Percentiles rank a stretch among this genome's conserved stretches.
These are phyloP conservation scores for Trametes gibbosa DNA, from an alignment of 768 basidiomycete genomes.

Conservation along the genomic window DNA sequence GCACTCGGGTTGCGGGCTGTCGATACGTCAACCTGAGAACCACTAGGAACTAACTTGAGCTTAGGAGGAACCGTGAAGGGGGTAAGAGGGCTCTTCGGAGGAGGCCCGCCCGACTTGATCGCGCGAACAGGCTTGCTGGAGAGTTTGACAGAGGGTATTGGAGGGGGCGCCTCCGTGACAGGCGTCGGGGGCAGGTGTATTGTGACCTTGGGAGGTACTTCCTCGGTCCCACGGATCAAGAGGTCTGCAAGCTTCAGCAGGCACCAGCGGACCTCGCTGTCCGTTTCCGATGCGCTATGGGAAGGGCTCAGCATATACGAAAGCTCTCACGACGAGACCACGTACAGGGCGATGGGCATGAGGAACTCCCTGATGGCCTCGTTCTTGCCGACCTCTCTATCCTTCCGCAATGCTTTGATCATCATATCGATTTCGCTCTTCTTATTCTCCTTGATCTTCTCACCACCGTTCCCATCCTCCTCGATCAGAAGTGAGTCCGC, in stretches of 20 bases:
- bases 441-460: conserved; percentile 71
- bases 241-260: conserved; percentile 90
- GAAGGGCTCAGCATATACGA: background rate
- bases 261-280: conserved; percentile 89
- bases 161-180: conserved; percentile 56
- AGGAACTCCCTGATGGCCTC: conserved; percentile 75
- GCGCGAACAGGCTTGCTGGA: conserved; percentile 39
- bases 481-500: conserved; percentile 78
- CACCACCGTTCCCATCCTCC: conserved; percentile 74
- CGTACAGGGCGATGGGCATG: conserved; percentile 80
- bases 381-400: conserved; percentile 80
- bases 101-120: conserved; percentile 35
- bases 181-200: conserved; percentile 81
- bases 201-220: conserved; percentile 82
- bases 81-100: conserved; percentile 30
- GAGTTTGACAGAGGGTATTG: conserved; percentile 52
- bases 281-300: conserved; percentile 65
- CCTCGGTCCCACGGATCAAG: conserved; percentile 77
- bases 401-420: conserved; percentile 86
- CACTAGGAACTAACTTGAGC: conserved; percentile 51
- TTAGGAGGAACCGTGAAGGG: conserved; percentile 45
- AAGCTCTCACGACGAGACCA: background rate
- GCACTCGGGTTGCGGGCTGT: conserved; percentile 29
- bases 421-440: conserved; percentile 81
- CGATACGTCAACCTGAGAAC: conserved; percentile 25